These are phyloP conservation scores for Cymbopogon flexuosus DNA, from an alignment of 202 grass and related monocot species.

Conservation along the genomic window DNA sequence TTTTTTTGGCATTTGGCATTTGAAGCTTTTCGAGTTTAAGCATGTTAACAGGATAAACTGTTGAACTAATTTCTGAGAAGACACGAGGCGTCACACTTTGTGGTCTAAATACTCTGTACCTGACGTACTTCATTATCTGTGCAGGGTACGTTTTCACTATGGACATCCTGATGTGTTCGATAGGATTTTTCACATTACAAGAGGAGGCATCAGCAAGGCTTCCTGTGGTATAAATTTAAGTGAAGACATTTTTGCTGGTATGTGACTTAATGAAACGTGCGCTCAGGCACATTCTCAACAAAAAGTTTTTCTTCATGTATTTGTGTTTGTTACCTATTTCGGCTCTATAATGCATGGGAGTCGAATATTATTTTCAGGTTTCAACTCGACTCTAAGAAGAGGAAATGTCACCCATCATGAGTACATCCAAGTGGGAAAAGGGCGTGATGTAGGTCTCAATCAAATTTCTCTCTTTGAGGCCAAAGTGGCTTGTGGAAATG, in stretches of 20 bases:
- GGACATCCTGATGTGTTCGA: conserved; percentile 96
- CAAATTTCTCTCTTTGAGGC: background rate
- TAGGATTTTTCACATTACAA: conserved; percentile 95
- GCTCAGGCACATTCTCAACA: background rate
- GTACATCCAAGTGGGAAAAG: background rate
- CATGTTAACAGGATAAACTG: background rate
- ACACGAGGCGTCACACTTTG: background rate
- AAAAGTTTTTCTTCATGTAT: conserved; percentile 8
- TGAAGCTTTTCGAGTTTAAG: conserved; percentile 22
- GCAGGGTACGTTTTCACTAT: conserved; percentile 93
- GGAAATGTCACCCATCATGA: conserved; percentile 72
- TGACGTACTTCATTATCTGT: conserved; percentile 32
- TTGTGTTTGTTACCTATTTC: conserved; percentile 21
- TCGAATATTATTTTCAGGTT: conserved; percentile 51
- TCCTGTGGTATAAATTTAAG: conserved; percentile 92
- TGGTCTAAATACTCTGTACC: conserved; percentile 15
- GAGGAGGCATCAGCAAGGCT: conserved; percentile 93
- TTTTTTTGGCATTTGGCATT: conserved; percentile 1
- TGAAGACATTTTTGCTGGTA: conserved; percentile 96
- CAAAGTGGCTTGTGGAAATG: background rate
- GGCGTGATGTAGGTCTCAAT: background rate
- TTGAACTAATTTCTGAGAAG: background rate
- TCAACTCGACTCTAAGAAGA: conserved; percentile 80
- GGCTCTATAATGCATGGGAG: background rate
- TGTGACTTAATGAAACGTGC: background rate